Evolutionary conservation across 2,329 filamentous ascomycete genomes (phyloP).

Genomic region (Pseudogymnoascus sp.): DNA sequence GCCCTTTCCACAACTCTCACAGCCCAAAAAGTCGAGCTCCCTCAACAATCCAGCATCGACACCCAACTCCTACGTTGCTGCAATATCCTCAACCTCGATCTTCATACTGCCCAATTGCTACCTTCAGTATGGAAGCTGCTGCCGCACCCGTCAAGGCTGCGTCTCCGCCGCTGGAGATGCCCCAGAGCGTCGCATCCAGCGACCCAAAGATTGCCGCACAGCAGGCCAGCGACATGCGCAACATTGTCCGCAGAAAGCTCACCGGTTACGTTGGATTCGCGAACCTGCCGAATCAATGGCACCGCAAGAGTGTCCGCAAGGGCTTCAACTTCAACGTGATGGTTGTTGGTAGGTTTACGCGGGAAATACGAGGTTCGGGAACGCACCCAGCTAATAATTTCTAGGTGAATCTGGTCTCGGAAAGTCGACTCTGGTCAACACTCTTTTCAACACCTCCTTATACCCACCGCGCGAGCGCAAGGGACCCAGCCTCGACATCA

Average conservation of each 20-base stretch:
- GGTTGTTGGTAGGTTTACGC: conserved; percentile 80
- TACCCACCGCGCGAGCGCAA: conserved; percentile 99
- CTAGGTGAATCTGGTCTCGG: conserved; percentile 96
- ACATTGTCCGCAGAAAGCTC: conserved; percentile 96
- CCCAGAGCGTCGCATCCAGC: conserved; percentile 28
- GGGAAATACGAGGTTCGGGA: neutral
- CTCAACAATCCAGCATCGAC: neutral
- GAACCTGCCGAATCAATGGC: conserved; percentile 99
- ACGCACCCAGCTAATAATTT: conserved; percentile 6
- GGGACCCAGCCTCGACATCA: conserved; percentile 92
- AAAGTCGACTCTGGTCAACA: conserved; percentile 99
- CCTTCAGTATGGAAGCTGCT: conserved; percentile 7
- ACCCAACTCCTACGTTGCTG: neutral
- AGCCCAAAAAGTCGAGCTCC: conserved; percentile 1
- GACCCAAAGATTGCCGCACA: conserved; percentile 31
- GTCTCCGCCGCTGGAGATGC: conserved; percentile 19
- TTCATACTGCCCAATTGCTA: conserved; percentile 7
- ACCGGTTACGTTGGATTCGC: conserved; percentile 98
- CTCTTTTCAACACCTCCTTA: conserved; percentile 97
- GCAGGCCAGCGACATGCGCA: conserved; percentile 39
- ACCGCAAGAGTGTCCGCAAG: conserved; percentile 99
- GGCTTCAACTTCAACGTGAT: conserved; percentile 99
- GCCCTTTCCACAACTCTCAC: conserved; percentile 5
- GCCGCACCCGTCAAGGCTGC: neutral
- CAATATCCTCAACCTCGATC: neutral